Percentiles rank a stretch among this genome's conserved stretches.
Evolutionary conservation across 352 stramenopile species (phyloP).

Genomic region (Pythium folliculosum): DNA sequence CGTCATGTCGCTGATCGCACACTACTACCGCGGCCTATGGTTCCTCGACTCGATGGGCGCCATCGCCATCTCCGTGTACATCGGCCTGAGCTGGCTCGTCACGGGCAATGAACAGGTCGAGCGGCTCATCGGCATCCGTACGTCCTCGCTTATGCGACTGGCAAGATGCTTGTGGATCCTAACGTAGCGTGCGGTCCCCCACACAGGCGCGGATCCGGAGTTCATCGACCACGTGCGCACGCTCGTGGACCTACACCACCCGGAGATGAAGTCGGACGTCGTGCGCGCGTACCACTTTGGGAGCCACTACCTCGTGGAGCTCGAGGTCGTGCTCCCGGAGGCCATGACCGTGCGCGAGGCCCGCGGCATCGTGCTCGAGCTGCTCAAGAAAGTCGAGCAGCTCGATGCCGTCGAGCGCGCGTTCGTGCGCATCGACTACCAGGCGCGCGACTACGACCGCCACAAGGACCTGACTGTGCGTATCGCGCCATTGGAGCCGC

Average conservation of each 20-base stretch:
- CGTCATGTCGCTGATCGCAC: conserved; percentile 66
- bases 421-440: conserved; percentile 98
- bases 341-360: conserved; percentile 91
- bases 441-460: conserved; percentile 86
- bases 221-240: conserved; percentile 94
- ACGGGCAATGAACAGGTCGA: conserved; percentile 96
- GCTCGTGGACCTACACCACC: conserved; percentile 88
- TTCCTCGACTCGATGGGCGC: conserved; percentile 94
- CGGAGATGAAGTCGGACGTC: conserved; percentile 92
- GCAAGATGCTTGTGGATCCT: not conserved
- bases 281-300: conserved; percentile 96
- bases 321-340: conserved; percentile 85
- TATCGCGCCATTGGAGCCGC: conserved; percentile 25
- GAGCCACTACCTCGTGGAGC: conserved; percentile 93
- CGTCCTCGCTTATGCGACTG: conserved; percentile 19
- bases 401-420: conserved; percentile 95
- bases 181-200: not conserved
- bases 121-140: conserved; percentile 84
- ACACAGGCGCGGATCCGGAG: conserved; percentile 80
- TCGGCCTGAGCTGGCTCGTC: conserved; percentile 94
- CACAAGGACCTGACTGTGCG: conserved; percentile 86
- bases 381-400: conserved; percentile 96
- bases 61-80: conserved; percentile 96
- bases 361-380: conserved; percentile 95
- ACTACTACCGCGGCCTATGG: conserved; percentile 82